Conservation (phyloP, 306 rosid genomes). For the Adenanthera pavonina region DNA sequence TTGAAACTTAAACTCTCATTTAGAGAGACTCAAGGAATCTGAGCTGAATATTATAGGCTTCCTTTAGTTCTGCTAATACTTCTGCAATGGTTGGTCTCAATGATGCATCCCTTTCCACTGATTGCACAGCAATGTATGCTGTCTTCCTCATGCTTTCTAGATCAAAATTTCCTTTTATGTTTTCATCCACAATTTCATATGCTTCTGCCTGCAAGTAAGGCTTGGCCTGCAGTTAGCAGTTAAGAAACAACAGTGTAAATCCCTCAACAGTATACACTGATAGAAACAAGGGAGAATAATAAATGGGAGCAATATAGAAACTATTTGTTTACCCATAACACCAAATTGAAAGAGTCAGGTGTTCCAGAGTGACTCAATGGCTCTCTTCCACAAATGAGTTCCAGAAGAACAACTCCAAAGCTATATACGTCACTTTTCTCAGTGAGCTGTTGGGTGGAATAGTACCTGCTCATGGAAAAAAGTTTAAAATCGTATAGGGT, state of each 20-base stretch:
- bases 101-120: conserved; percentile 88
- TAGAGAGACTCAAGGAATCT: conserved; percentile 61
- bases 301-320: neutral
- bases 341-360: conserved; percentile 94
- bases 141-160: conserved; percentile 77
- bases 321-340: conserved; percentile 75
- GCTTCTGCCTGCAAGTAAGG: conserved; percentile 96
- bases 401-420: conserved; percentile 90
- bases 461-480: conserved; percentile 57
- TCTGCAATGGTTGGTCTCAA: conserved; percentile 81
- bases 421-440: conserved; percentile 96
- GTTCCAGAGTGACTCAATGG: conserved; percentile 82
- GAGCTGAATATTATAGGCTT: conserved; percentile 77
- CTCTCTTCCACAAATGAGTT: conserved; percentile 95
- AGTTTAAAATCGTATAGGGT: neutral
- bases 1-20: conserved; percentile 36
- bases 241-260: neutral
- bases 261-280: neutral
- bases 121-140: conserved; percentile 68
- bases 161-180: conserved; percentile 65
- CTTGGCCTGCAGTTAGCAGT: conserved; percentile 70
- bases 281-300: neutral
- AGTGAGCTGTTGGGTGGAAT: conserved; percentile 82
- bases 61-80: conserved; percentile 75
- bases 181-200: conserved; percentile 80